phyloP scores from a whole-genome alignment of 345 rosid genomes.

The Citrus australasica region DNA sequence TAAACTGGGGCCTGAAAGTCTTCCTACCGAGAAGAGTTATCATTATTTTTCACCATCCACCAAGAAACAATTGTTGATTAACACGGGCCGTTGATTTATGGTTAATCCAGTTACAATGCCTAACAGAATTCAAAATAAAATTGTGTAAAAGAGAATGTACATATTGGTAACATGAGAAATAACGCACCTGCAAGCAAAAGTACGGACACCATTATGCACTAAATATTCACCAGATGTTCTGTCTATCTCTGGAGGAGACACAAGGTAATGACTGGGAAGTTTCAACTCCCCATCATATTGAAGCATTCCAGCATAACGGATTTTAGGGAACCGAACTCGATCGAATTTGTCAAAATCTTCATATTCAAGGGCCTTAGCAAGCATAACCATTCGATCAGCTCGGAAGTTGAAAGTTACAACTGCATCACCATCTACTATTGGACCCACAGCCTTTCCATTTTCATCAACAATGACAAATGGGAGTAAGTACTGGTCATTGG shows the following conservation, averaged over 20 bases:
- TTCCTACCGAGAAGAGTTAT: not conserved
- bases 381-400: slow-evolving; percentile 96
- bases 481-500: slow-evolving; percentile 84
- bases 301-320: slow-evolving; percentile 96
- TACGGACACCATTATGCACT: slow-evolving; percentile 67
- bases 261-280: slow-evolving; percentile 83
- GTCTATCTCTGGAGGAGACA: slow-evolving; percentile 96
- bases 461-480: slow-evolving; percentile 92
- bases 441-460: slow-evolving; percentile 74
- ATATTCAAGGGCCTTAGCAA: slow-evolving; percentile 92
- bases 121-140: not conserved
- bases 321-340: slow-evolving; percentile 84
- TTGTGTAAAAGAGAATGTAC: not conserved
- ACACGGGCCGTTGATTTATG: not conserved
- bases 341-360: slow-evolving; percentile 88
- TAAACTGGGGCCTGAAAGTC: too few species aligned
- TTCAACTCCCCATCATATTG: slow-evolving; percentile 94
- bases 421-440: slow-evolving; percentile 90
- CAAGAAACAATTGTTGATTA: not conserved
- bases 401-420: slow-evolving; percentile 92
- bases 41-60: not conserved
- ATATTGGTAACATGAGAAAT: not conserved
- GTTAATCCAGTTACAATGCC: not conserved
- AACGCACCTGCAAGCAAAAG: slow-evolving; percentile 93
- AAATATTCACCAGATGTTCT: slow-evolving; percentile 97